Evolutionary conservation across 192 early-diverging fungal genomes (phyloP), one percentile per base, ranked within the genome.

Genomic region (Rhizophagus prolifer): DNA sequence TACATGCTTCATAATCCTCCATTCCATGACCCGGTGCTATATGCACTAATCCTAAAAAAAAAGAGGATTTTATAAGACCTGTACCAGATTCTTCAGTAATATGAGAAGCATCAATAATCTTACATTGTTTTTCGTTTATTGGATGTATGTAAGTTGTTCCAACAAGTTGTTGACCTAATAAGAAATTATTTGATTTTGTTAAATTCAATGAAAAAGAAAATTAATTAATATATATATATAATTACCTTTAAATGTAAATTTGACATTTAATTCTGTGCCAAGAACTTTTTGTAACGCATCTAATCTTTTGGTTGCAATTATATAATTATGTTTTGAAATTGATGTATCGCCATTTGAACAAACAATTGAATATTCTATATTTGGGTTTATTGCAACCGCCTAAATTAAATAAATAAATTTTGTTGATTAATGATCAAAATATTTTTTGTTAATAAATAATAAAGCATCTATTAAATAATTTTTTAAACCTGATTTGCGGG

Each of bases 1-100:
- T 81, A 70, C 91, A 85, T 1, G 78, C 81, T 79, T 92, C 91
- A 71, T 94, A 94, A 81, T 94, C 93, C n/a, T 93, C 92, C 83
- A 91, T 88, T 25, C 93, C 93, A 74, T 94, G 93, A 19, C 93
- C 93, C 2, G 93, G 93, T 8, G 93, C 93, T 41, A 91, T 88
- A 74, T 94, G 93, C 25, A 94, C 92, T n/a, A 94, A 72, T n/a
- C 93, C 91, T 62, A 76, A 79, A 79, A 58, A 21, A 34, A 58
- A 19, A 0, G 10, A 41, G 28, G 9, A 26, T 9, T 25, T 41
- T 41, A 6, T 44, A 3, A 25, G 41, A 21, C 74, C 74, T 9
- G 91, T 92, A 6, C 93, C 93, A 1, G 92, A 90, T 10, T 92
- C 91, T 0, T 83, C 82, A 10, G 90, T 91, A 12, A 94, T 91